Conservation (phyloP, 1,284 basidiomycete species). For the Ceratorhiza oryzae-sativae region DNA sequence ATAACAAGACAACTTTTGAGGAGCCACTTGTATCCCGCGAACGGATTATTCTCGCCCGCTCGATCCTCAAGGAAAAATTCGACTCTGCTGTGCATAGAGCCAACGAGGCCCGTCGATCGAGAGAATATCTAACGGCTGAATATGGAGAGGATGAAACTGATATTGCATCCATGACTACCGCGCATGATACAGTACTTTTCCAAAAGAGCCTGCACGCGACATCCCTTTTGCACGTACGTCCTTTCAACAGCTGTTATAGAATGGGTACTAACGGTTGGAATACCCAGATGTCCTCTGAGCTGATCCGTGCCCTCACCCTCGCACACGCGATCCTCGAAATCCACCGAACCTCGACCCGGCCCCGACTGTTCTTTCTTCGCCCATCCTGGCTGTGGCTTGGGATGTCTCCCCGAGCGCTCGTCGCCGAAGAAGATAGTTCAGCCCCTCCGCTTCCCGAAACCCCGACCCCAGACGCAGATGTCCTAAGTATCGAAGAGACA, state of each 20-base stretch:
- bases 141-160: background rate
- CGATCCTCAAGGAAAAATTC: conserved; percentile 11
- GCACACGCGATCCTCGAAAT: conserved; percentile 51
- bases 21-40: conserved; percentile 3
- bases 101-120: background rate
- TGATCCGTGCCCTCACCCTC: conserved; percentile 25
- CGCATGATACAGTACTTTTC: conserved; percentile 9
- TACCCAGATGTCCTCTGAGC: conserved; percentile 16
- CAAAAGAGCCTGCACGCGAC: conserved; percentile 29
- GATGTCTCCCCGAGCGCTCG: conserved; percentile 50
- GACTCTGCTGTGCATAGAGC: conserved; percentile 22
- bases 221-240: conserved; percentile 29
- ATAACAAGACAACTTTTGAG: background rate
- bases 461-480: conserved; percentile 11
- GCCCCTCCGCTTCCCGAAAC: background rate
- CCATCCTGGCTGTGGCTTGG: conserved; percentile 59
- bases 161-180: background rate
- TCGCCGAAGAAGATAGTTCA: conserved; percentile 25
- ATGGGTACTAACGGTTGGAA: background rate
- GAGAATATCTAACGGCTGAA: background rate
- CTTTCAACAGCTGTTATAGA: background rate
- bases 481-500: conserved; percentile 1
- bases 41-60: background rate
- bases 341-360: conserved; percentile 48
- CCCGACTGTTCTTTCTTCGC: conserved; percentile 57